phyloP scores from a whole-genome alignment of 352 stramenopile genomes.

The Globisporangium irregulare region DNA sequence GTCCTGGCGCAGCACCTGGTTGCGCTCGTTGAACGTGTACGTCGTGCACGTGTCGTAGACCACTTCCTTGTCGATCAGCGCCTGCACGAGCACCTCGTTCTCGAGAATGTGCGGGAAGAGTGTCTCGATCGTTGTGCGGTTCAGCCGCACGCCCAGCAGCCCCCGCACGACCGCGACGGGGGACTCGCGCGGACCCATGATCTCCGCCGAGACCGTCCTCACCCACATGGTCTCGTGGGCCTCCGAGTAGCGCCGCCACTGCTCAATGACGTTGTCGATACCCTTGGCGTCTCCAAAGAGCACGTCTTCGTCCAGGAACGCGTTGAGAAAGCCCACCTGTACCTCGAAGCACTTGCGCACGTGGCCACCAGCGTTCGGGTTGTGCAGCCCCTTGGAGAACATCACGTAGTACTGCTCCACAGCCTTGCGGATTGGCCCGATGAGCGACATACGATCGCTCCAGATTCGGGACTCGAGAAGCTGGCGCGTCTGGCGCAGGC shows the following conservation, averaged over 20 bases:
- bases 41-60: constrained; percentile 52
- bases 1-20: constrained; percentile 53
- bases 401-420: constrained; percentile 65
- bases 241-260: constrained; percentile 60
- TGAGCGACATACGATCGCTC: constrained; percentile 32
- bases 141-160: constrained; percentile 42
- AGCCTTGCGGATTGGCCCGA: constrained; percentile 42
- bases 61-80: constrained; percentile 47
- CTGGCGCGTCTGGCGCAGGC: constrained; percentile 33
- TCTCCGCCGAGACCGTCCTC: constrained; percentile 27
- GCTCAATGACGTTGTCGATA: constrained; percentile 41
- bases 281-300: constrained; percentile 35
- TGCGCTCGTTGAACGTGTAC: constrained; percentile 50
- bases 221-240: constrained; percentile 50
- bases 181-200: constrained; percentile 41
- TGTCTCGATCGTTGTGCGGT: constrained; percentile 51
- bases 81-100: constrained; percentile 54
- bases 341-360: constrained; percentile 48
- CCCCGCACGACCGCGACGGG: constrained; percentile 52
- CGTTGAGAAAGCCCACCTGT: constrained; percentile 44
- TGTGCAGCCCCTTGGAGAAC: constrained; percentile 52
- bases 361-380: constrained; percentile 32
- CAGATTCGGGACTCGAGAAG: constrained; percentile 48
- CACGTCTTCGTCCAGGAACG: constrained; percentile 50
- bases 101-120: constrained; percentile 61